Evolutionary conservation across 441 rosid species (phyloP), one percentile per base, ranked within the genome.

Genomic region (Adansonia gregorii): DNA sequence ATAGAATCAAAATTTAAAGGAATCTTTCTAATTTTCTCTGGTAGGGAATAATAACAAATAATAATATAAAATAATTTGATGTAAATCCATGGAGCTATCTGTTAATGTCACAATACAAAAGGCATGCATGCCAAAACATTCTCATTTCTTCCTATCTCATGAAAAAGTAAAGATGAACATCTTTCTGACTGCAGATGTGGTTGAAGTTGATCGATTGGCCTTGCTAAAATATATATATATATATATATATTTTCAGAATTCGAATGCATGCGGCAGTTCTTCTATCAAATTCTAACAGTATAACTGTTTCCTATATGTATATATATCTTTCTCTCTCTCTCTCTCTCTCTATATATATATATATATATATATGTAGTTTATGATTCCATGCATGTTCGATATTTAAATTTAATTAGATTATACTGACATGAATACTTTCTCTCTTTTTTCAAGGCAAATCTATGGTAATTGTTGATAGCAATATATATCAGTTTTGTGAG

Each of bases 31-130:
- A 70, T 61, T 61, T 1, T 22, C 35, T 60, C 39, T 10, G 41
- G 1, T 15, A 10, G n/a, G 61, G 39, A 31, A 31, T 31, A 31
- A 31, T 31, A 31, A 31, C 39, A 31, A 31, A 31, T 31, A 31
- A 31, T 31, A 31, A 31, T 0, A 31, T 31, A 31, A 31, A 31
- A 31, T 31, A 31, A 31, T 31, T 31, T 31, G 39, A 31, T 31
- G 39, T 8, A 52, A 52, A 71, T 71, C 31, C n/a, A 35, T 71
- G 41, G 39, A 31, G 49, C 64, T 55, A 72, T 35, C 49, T 55
- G 75, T 55, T 35, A 9, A 35, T 55, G 51, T 72, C 64, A 72
- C 64, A 10, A 55, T 55, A 7, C 17, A 19, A n/a, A 72, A 39
- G 59, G 43, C 43, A 69, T 69, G 74, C 63, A 54, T n/a, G 63